Base-by-base conservation (phyloP, 2,329 filamentous ascomycete species). In the Colletotrichum salicis region DNA sequence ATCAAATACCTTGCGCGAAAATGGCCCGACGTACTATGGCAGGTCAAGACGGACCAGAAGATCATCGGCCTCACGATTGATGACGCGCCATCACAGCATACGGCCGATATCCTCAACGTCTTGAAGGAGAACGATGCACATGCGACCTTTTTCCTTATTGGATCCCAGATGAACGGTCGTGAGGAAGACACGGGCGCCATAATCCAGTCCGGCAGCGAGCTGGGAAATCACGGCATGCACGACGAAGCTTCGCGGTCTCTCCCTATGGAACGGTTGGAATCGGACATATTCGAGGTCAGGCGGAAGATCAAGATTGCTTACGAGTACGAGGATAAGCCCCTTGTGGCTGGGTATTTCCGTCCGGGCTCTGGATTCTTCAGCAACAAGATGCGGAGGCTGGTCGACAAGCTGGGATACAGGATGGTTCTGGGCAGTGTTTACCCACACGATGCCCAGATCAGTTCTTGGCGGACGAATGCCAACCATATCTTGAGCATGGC, bases 71-170 rank as follows among this genome's bases (percentile, higher is more conserved):
- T 98, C 51, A 97, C 94, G 1, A 92, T 97, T 77, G 95, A 97
- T 83, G 95, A 97, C 82, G 93, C 91, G 33, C 95, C 95, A 0
- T 95, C 93, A 1, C 82, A 87, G 55, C 87, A 93, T 80, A 97
- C 95, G 2, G 78, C 82, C 56, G 89, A 91, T 67, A 95, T 97
- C 71, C 83, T 95, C 66, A 82, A 89, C 55, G 83, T 94, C 0
- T 85, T 97, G n/a, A 84, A 86, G 64, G 84, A 85, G 29, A 87
- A 94, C 77, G 86, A 88, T 68, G 94, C 92, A 15, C 89, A 86
- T 24, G 95, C 95, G 0, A 97, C 95, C 0, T 96, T 97, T 80
- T 98, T 97, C 81, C 87, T 97, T 37, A 97, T 97, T 76, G 95
- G 95, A 10, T 88, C 87, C 3, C 94, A 97, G 82, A 90, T 94